Evolutionary conservation across 2,329 filamentous ascomycete species (phyloP).

Genomic region (Botrytis hyacinthi): DNA sequence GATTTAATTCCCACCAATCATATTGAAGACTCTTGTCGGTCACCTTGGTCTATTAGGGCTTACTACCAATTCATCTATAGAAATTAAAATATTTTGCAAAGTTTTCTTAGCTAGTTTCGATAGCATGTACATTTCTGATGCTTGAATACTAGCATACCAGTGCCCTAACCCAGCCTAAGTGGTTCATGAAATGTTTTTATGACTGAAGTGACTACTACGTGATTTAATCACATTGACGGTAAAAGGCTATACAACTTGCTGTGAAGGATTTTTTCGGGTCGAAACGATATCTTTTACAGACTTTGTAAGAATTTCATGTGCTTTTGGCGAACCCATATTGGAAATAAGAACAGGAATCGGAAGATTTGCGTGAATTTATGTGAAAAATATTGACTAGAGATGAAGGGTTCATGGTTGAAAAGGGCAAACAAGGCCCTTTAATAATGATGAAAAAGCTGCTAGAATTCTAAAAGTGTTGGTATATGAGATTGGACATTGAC

Average conservation of each 20-base stretch:
- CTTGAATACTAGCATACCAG: not conserved
- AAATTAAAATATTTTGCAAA: not conserved
- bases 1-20: not conserved
- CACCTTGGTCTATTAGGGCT: not conserved
- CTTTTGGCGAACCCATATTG: not conserved
- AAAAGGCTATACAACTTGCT: not conserved
- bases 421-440: not conserved
- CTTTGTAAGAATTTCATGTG: not conserved
- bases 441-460: not conserved
- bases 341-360: not conserved
- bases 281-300: not conserved
- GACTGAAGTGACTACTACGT: not conserved
- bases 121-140: not conserved
- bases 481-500: not conserved
- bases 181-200: not conserved
- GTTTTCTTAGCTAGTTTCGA: not conserved
- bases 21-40: not conserved
- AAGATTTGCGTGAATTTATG: not conserved
- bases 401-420: not conserved
- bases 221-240: not conserved
- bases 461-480: not conserved
- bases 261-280: rapidly evolving
- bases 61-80: not conserved
- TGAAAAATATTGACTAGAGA: not conserved
- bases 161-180: not conserved